Conservation (phyloP, 306 rosid species). For the Styphnolobium japonicum region DNA sequence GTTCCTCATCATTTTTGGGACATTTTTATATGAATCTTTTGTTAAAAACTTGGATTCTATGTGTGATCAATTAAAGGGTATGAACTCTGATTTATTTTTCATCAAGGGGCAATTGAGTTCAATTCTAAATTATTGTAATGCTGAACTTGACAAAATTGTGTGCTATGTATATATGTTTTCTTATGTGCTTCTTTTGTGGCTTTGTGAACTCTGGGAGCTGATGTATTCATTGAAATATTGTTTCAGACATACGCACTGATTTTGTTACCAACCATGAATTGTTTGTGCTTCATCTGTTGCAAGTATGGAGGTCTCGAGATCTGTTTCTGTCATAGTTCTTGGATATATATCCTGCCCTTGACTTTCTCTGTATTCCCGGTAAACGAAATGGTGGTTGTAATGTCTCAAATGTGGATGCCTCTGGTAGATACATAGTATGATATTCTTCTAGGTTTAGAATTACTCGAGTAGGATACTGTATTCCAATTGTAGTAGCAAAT, state of each 20-base stretch:
- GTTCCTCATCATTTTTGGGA: too few species aligned
- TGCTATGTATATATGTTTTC: not conserved
- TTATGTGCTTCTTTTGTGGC: constrained; percentile 7
- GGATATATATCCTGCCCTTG: constrained; percentile 38
- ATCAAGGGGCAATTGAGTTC: not conserved
- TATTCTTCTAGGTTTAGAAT: constrained; percentile 29
- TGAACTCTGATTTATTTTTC: not conserved
- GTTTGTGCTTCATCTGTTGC: constrained; percentile 40
- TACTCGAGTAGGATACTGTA: constrained; percentile 15
- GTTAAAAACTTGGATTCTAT: constrained; percentile 9
- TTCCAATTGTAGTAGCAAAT: constrained; percentile 27
- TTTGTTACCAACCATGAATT: constrained; percentile 40
- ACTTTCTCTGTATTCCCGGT: constrained; percentile 28
- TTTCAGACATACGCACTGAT: constrained; percentile 50
- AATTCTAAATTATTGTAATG: not conserved
- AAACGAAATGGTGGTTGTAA: constrained; percentile 40
- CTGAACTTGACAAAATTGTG: not conserved
- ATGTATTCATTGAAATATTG: constrained; percentile 22
- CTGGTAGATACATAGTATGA: constrained; percentile 56
- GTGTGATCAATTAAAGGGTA: constrained; percentile 20
- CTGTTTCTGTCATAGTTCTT: constrained; percentile 39
- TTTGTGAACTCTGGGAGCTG: constrained; percentile 22
- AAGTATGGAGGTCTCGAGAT: constrained; percentile 55
- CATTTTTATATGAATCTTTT: not conserved
- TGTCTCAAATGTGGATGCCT: constrained; percentile 49